Base-by-base conservation (phyloP, 371 early-diverging fungal species). In the Apophysomyces elegans region DNA sequence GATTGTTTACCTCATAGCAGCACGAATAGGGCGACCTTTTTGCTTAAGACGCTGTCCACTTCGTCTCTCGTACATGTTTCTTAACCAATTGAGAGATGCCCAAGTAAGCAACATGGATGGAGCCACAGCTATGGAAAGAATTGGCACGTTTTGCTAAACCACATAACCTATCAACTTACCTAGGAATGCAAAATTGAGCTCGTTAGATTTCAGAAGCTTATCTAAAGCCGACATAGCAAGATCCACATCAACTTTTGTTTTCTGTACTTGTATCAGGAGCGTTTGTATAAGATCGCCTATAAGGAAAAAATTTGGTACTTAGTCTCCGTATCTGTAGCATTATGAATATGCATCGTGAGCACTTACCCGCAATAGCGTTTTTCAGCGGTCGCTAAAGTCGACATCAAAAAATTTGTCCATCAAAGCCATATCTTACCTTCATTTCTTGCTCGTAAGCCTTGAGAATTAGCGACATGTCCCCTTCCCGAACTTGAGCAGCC, bases 161-260 rank as follows among this genome's bases (percentile, higher is more conserved):
- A 11, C 14, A 44, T 41, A 21, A 43, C 35, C 9, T 37, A 14
- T 14, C 58, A 47, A 26, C 36, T 61, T 74, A 79, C 82, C 82
- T 45, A 98, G 69, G 66, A 98, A 88, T 11, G 94, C 92, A 86
- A 98, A 98, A 67, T 97, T 98, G 60, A 98, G 88, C 72, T 98
- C 98, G 77, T 98, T 97, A 0, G 97, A 90, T 67, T 90, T 87
- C 54, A 98, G 84, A 37, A 98, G 87, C 68, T 96, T 94, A 76
- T 98, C 98, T 18, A 98, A 70, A 0, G 96, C 97, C 0, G 92
- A 83, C 93, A 98, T 92, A 35, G 97, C 96, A 8, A 93, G 74
- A 61, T 93, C 96, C 12, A 94, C 86, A 74, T 97, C 97, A 1
- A 98, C 97, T 68, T 93, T 94, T 12, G 90, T 89, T 71, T 94